phyloP scores from a whole-genome alignment of 2,329 filamentous ascomycete species.

The Colletotrichum noveboracense region DNA sequence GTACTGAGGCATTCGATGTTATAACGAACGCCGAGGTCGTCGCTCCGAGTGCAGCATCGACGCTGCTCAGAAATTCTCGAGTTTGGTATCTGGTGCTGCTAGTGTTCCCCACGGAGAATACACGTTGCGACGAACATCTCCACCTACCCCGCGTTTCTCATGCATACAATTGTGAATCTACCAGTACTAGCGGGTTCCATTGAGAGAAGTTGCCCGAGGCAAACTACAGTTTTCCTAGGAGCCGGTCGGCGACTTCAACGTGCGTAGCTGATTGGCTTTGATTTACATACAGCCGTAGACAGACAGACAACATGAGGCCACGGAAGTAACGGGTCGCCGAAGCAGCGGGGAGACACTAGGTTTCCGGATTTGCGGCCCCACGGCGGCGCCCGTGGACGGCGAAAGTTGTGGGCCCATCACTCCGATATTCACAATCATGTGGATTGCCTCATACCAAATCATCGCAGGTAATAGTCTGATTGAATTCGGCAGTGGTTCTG shows the following conservation, averaged over 20 bases:
- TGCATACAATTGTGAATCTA: not conserved
- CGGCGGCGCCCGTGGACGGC: not conserved
- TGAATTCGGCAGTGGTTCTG: not conserved
- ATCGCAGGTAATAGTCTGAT: not conserved
- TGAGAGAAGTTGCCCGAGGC: not conserved
- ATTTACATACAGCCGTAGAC: not conserved
- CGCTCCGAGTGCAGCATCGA: not conserved
- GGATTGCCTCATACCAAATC: not conserved
- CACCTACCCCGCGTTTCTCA: not conserved
- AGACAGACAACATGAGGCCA: not conserved
- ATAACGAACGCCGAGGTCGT: rapidly evolving
- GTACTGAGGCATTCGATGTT: not conserved
- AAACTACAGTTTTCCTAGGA: not conserved
- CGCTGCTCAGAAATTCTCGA: not conserved
- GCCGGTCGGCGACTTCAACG: rapidly evolving
- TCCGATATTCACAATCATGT: not conserved
- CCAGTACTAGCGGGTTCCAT: not conserved
- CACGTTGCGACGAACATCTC: not conserved
- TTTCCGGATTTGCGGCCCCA: not conserved
- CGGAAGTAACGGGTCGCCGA: not conserved
- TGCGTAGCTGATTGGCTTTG: not conserved
- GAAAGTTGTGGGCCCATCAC: not conserved
- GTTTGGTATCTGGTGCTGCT: not conserved
- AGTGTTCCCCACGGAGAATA: not conserved
- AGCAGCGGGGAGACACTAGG: not conserved